A percentile compares a stretch with the other conserved stretches of the same genome.
Conservation (phyloP, 2,329 filamentous ascomycete genomes). For the Stagonosporopsis chrysanthemi region DNA sequence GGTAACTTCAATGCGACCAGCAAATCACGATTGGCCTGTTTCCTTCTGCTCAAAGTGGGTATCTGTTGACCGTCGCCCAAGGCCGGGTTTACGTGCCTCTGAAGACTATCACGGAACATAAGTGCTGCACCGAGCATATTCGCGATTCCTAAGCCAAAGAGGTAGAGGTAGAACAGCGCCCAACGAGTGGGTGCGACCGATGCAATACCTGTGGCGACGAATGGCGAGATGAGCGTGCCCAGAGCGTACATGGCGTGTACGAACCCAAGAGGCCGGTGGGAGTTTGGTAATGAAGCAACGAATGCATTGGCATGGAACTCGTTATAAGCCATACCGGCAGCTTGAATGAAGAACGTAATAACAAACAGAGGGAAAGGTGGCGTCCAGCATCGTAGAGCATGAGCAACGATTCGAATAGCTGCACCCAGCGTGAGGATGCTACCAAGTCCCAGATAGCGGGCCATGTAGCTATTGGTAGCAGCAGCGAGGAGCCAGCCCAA, state of each 20-base stretch:
- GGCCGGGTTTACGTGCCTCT: not conserved
- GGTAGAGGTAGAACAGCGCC: constrained; percentile 53
- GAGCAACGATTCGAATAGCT: constrained; percentile 61
- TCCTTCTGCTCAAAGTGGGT: not conserved
- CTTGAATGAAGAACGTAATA: constrained; percentile 65
- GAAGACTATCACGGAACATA: not conserved
- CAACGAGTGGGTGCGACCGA: constrained; percentile 58
- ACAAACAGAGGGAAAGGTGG: constrained; percentile 66
- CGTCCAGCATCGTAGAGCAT: constrained; percentile 63
- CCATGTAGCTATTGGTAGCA: constrained; percentile 62
- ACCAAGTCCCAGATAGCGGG: constrained; percentile 62
- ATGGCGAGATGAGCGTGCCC: constrained; percentile 65
- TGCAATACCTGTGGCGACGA: constrained; percentile 49
- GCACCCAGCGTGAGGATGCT: constrained; percentile 65
- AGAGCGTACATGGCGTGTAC: constrained; percentile 69
- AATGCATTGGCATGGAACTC: constrained; percentile 71
- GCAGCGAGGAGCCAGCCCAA: constrained; percentile 67
- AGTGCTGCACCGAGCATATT: constrained; percentile 2
- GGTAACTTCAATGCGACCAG: constrained; percentile 52
- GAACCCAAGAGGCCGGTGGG: constrained; percentile 68
- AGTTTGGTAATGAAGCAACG: constrained; percentile 59
- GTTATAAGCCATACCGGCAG: constrained; percentile 68
- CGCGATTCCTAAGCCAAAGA: constrained; percentile 1
- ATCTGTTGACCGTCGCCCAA: not conserved
- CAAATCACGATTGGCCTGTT: constrained; percentile 1